phyloP scores from a whole-genome alignment of 106 monocot genomes.

The Allium cepa region DNA sequence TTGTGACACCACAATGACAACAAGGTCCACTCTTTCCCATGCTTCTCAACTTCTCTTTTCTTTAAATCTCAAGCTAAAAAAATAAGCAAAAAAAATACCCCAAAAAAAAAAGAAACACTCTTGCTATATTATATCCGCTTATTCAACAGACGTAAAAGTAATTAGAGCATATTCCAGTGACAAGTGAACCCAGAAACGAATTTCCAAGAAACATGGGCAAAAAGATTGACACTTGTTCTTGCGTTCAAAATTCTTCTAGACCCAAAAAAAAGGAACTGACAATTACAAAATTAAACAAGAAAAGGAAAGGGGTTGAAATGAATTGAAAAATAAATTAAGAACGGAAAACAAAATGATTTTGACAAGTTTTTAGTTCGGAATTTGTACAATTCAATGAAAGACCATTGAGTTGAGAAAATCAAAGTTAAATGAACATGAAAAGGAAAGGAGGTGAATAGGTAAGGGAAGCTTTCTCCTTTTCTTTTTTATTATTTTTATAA shows the following conservation, averaged over 20 bases:
- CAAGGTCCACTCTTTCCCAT: slow-evolving; percentile 99
- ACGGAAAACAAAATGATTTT: neutral
- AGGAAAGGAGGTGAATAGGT: slow-evolving; percentile 25
- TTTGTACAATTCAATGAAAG: slow-evolving; percentile 13
- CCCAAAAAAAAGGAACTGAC: slow-evolving; percentile 5
- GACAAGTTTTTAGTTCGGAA: slow-evolving; percentile 12
- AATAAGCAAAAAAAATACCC: slow-evolving; percentile 3
- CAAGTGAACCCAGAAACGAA: slow-evolving; percentile 9
- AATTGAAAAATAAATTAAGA: slow-evolving; percentile 10
- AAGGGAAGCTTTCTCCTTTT: neutral
- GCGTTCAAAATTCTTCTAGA: neutral
- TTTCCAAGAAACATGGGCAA: slow-evolving; percentile 8
- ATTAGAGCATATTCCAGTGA: neutral
- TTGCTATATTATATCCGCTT: slow-evolving; percentile 3
- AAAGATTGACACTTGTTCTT: neutral
- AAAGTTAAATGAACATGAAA: slow-evolving; percentile 17
- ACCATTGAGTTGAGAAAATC: slow-evolving; percentile 8
- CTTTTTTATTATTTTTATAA: slow-evolving; percentile 3
- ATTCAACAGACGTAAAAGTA: slow-evolving; percentile 11
- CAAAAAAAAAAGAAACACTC: slow-evolving; percentile 1
- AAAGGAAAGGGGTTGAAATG: neutral
- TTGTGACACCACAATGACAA: slow-evolving; percentile 96
- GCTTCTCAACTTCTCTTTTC: slow-evolving; percentile 11
- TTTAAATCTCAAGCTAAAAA: neutral
- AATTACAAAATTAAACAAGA: too few species aligned